phyloP scores from a whole-genome alignment of 306 rosid species.

The Benincasa hispida region DNA sequence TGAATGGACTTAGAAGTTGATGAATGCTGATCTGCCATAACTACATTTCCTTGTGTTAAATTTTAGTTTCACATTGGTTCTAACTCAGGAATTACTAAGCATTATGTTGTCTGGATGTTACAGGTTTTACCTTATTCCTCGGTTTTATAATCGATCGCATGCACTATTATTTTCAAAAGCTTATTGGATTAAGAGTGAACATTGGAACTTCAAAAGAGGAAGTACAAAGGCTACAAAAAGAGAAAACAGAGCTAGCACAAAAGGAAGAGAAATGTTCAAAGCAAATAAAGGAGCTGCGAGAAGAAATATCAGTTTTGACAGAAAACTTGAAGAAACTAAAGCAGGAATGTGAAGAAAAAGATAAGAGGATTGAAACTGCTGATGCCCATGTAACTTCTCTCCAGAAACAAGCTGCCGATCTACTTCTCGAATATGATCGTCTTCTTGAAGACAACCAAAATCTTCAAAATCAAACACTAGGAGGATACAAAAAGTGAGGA shows the following conservation, averaged over 20 bases:
- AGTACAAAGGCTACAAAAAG: slow-evolving; percentile 44
- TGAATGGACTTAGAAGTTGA: background rate
- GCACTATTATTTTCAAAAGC: slow-evolving; percentile 62
- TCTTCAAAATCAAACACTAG: slow-evolving; percentile 46
- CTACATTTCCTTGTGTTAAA: background rate
- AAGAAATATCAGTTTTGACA: slow-evolving; percentile 23
- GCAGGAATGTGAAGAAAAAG: slow-evolving; percentile 49
- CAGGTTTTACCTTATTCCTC: slow-evolving; percentile 73
- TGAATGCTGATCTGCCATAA: background rate
- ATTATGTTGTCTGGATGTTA: slow-evolving; percentile 2
- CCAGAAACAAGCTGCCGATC: slow-evolving; percentile 70
- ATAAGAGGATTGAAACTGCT: slow-evolving; percentile 47
- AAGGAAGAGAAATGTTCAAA: slow-evolving; percentile 45
- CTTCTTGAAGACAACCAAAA: slow-evolving; percentile 79
- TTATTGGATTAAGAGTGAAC: slow-evolving; percentile 29
- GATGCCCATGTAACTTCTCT: slow-evolving; percentile 64
- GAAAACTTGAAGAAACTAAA: slow-evolving; percentile 53
- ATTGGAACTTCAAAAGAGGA: slow-evolving; percentile 54
- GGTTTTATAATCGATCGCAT: slow-evolving; percentile 60
- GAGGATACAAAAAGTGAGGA: slow-evolving; percentile 26
- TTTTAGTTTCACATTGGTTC: background rate
- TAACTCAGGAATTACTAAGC: background rate
- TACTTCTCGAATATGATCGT: slow-evolving; percentile 67
- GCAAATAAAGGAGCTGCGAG: slow-evolving; percentile 43
- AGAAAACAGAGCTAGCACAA: slow-evolving; percentile 30